These are phyloP conservation scores for Phytophthora foliorum DNA, from an alignment of 352 stramenopile genomes.

Conservation along the genomic window DNA sequence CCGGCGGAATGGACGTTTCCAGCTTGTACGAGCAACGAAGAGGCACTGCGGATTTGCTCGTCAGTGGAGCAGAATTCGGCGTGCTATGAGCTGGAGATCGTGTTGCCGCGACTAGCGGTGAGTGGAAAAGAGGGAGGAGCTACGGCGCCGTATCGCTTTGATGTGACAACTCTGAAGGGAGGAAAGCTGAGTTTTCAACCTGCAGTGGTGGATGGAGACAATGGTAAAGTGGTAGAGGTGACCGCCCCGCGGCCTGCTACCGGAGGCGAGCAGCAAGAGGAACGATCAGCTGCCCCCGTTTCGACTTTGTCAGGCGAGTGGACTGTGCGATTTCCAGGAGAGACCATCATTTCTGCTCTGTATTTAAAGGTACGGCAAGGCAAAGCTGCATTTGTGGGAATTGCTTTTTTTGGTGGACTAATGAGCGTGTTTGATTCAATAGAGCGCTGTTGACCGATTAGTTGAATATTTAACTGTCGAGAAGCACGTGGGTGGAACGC, in stretches of 20 bases:
- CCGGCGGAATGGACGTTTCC: slow-evolving; percentile 59
- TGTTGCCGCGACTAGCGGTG: slow-evolving; percentile 37
- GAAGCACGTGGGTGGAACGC: slow-evolving; percentile 42
- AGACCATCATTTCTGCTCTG: slow-evolving; percentile 33
- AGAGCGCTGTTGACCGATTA: slow-evolving; percentile 49
- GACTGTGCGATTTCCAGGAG: slow-evolving; percentile 54
- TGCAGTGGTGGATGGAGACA: not conserved
- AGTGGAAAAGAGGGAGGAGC: slow-evolving; percentile 1
- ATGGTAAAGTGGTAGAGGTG: not conserved
- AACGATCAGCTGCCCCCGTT: slow-evolving; percentile 7
- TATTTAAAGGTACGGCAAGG: slow-evolving; percentile 53
- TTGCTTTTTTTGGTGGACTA: slow-evolving; percentile 1
- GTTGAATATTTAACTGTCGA: slow-evolving; percentile 63
- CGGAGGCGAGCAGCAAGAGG: slow-evolving; percentile 26
- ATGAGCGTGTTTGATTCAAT: not conserved
- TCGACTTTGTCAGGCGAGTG: slow-evolving; percentile 49
- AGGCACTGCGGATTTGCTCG: slow-evolving; percentile 50
- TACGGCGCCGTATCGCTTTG: slow-evolving; percentile 28
- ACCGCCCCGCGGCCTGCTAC: not conserved
- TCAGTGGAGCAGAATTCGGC: slow-evolving; percentile 51
- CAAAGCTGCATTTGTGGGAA: not conserved
- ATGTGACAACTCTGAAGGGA: slow-evolving; percentile 38
- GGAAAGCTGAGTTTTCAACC: slow-evolving; percentile 62
- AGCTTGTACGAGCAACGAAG: slow-evolving; percentile 53
- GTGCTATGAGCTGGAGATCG: slow-evolving; percentile 64